A percentile compares a stretch with the other conserved stretches of the same genome.
These are phyloP conservation scores for Dothideomycetes sp. DNA, from an alignment of 2,329 filamentous ascomycete genomes.

Conservation along the genomic window DNA sequence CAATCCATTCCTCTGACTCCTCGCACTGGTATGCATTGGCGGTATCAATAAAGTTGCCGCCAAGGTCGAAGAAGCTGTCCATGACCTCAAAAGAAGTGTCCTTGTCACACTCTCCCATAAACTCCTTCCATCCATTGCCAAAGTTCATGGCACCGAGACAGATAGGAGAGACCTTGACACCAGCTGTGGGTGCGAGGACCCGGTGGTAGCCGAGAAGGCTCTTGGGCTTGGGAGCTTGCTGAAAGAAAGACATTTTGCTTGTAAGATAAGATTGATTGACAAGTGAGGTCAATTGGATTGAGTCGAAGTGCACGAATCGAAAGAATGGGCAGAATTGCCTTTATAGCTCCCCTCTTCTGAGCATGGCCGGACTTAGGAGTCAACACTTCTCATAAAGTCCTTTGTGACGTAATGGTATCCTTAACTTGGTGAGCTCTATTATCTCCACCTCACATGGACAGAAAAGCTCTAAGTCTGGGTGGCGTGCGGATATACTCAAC, in stretches of 20 bases:
- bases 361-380: no score
- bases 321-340: no score
- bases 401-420: no score
- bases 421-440: no score
- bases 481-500: no score
- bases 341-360: no score
- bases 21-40: slow-evolving; percentile 26
- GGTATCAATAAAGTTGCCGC: slow-evolving; percentile 67
- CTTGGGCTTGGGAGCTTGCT: slow-evolving; percentile 9
- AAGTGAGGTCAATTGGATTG: neutral
- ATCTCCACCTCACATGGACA: no score
- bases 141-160: slow-evolving; percentile 55
- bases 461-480: no score
- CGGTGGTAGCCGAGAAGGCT: slow-evolving; percentile 10
- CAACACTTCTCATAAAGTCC: no score
- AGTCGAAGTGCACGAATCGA: no score
- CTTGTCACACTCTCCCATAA: slow-evolving; percentile 56
- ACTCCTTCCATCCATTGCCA: slow-evolving; percentile 44
- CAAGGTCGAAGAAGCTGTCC: slow-evolving; percentile 53
- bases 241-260: slow-evolving; percentile 12
- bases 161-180: slow-evolving; percentile 24
- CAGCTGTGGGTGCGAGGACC: slow-evolving; percentile 11
- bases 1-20: slow-evolving; percentile 31
- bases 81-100: slow-evolving; percentile 51
- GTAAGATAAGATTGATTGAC: neutral